Evolutionary conservation across 2,329 filamentous ascomycete species (phyloP).

Genomic region (Trematosphaeria pertusa): DNA sequence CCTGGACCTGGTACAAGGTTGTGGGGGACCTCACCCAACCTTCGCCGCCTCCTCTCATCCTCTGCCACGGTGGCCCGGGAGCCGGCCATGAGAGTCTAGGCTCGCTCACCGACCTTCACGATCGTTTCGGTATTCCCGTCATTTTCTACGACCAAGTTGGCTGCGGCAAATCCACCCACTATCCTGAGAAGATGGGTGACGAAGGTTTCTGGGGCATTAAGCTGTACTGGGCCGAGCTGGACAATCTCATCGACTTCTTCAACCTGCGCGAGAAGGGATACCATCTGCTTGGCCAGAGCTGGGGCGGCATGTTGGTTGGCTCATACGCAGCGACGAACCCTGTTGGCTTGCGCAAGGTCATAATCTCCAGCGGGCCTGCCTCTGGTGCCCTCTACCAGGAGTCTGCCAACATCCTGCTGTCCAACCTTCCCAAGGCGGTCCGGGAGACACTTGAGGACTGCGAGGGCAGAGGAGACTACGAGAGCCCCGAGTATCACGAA

Average conservation of each 20-base stretch:
- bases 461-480: conserved; percentile 12
- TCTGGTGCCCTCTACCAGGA: conserved; percentile 29
- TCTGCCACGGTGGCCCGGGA: conserved; percentile 51
- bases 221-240: conserved; percentile 58
- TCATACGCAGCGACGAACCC: conserved; percentile 45
- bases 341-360: conserved; percentile 46
- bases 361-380: conserved; percentile 34
- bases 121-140: conserved; percentile 52
- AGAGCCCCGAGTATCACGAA: conserved; percentile 18
- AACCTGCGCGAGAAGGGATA: conserved; percentile 46
- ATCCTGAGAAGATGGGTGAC: conserved; percentile 55
- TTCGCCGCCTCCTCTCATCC: conserved; percentile 22
- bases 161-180: conserved; percentile 57
- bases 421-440: conserved; percentile 27
- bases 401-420: conserved; percentile 22
- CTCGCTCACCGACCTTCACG: conserved; percentile 48
- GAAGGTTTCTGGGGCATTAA: conserved; percentile 56
- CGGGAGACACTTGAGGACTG: conserved; percentile 24
- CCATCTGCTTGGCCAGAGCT: conserved; percentile 59
- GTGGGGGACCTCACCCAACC: conserved; percentile 30
- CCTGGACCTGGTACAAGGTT: conserved; percentile 45
- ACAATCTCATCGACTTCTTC: conserved; percentile 56
- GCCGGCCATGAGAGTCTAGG: conserved; percentile 33
- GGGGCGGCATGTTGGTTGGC: conserved; percentile 61
- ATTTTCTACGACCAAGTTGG: conserved; percentile 64